Base-by-base conservation (phyloP, 805 yeast genomes). In the Wickerhamomyces queroliae region DNA sequence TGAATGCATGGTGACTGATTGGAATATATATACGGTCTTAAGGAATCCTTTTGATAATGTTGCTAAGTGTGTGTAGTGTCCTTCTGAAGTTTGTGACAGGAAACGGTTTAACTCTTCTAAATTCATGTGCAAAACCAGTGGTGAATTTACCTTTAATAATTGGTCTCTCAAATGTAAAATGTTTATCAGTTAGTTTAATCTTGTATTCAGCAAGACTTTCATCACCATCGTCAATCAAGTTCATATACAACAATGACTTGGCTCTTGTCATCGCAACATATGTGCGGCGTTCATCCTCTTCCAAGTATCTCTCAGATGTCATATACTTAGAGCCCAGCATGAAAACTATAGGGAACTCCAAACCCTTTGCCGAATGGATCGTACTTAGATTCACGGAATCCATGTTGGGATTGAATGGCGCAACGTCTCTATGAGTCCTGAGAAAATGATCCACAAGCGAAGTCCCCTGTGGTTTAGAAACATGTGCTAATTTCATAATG, bases 211-310 rank as follows among this genome's bases (percentile, higher is more conserved):
- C 3, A 20, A 17, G 5, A 16, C 23, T 20, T 2, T 7, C 2
- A 3, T 21, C 16, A 4, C 23, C 23, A 3, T 24, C 33, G 2
- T 45, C 44, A 11, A 45, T 10, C n/a, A 34, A 37, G 17, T 48
- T 49, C 20, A 49, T 26, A 26, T 66, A 67, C 11, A 69, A 42
- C 16, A 66, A 31, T 19, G 54, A 55, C 35, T 61, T 68, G 0
- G 90, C 84, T 44, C 91, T 66, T 0, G 90, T 82, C 52, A 73
- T 61, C 1, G 80, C 90, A 3, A 83, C 89, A 52, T 81, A 83
- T 15, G 75, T 59, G 11, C 75, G 54, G 34, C 78, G 64, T 13
- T 65, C 61, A n/a, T 65, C 67, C 13, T 58, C 62, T 1, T 45
- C 43, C 3, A 40, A 29, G 15, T 12, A 22, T 6, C 20, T 9